Base-by-base conservation (phyloP, 2,329 filamentous ascomycete species). In the Verruconis gallopava region DNA sequence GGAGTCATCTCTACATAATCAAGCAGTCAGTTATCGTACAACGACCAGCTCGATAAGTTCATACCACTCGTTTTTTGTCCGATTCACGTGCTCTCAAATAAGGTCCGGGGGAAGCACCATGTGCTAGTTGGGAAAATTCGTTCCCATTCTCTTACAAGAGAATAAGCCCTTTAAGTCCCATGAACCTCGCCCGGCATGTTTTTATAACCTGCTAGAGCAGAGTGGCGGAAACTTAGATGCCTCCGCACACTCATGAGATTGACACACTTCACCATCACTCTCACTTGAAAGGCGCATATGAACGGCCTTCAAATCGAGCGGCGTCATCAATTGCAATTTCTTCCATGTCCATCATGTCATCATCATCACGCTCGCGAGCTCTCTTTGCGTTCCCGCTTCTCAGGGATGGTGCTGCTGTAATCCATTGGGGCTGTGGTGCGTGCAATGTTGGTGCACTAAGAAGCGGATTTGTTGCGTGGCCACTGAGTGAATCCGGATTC, bases 301-400 rank as follows among this genome's bases (percentile, higher is more conserved):
- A 20, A n/a, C 41, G 25, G 2, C 35, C 35, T 13, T 15, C n/a
- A 14, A 43, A 43, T 20, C 41, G 33, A 28, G 37, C 41, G 12
- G 32, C 33, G 25, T 43, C 41, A 17, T 38, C 35, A 5, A 30
- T 14, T 14, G 22, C 9, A 12, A 9, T 22, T 17, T 14, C 40
- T 9, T 19, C 14, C 21, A 14, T 19, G 17, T 38, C 34, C 5
- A 35, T 33, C 41, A 43, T 43, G 15, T 43, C 41, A 3, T 35
- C 35, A 38, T 43, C 41, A 19, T 43, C 34, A 6, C 36, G 12
- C 18, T 43, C 41, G 19, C 41, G 19, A 11, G 17, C 25, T 14
- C 36, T 39, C 21, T 43, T 43, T 18, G 20, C 17, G 9, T 20
- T 11, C n/a, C 20, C 21, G 33, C 32, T 21, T 21, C 20, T 17